phyloP scores from a whole-genome alignment of 306 rosid genomes.

The Ormosia emarginata region DNA sequence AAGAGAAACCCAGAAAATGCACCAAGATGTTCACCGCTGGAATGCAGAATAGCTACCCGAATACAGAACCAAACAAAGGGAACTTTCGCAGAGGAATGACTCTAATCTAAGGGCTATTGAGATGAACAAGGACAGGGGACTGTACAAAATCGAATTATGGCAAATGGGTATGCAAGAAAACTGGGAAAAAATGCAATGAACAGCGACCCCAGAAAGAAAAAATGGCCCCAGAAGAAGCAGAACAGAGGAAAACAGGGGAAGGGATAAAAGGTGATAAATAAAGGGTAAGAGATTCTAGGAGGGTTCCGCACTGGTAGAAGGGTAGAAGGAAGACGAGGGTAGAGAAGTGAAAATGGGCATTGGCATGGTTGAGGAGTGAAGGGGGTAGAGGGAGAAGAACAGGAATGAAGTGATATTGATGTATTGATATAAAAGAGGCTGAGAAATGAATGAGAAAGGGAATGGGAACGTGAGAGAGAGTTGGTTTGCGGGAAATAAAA shows the following conservation, averaged over 20 bases:
- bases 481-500: conserved; percentile 52
- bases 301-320: conserved; percentile 9
- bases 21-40: too few species aligned
- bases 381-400: background rate
- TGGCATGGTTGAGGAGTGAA: conserved; percentile 23
- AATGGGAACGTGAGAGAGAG: conserved; percentile 38
- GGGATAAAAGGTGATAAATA: background rate
- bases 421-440: conserved; percentile 34
- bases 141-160: background rate
- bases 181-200: conserved; percentile 5
- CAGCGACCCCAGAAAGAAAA: background rate
- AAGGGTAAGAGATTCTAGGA: conserved; percentile 4
- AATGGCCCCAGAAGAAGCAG: background rate
- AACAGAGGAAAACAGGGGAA: conserved; percentile 26
- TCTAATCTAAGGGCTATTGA: background rate
- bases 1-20: background rate
- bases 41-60: background rate
- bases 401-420: background rate
- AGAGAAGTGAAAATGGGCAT: conserved; percentile 34
- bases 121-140: background rate
- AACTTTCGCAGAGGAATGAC: background rate
- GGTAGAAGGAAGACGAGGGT: background rate
- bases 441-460: conserved; percentile 10
- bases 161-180: background rate
- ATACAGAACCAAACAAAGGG: background rate